Evolutionary conservation across 192 early-diverging fungal genomes (phyloP), one percentile per base, ranked within the genome.

Genomic region (Diversispora eburnea): DNA sequence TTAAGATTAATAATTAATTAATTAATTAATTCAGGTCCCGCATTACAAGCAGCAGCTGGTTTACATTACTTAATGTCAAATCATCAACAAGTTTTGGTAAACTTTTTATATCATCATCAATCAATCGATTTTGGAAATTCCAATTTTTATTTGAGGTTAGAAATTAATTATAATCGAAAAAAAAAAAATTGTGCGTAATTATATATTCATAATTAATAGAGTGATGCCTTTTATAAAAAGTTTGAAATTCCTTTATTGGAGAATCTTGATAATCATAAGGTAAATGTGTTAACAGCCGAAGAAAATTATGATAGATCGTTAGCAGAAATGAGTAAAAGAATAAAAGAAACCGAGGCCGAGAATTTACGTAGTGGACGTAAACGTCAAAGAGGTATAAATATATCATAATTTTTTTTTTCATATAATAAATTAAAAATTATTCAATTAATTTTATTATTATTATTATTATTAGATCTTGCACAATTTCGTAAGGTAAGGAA

Each of bases 11-110:
- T 47, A n/a, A 41, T 61, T 48, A 55, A 33, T 51, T 15, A 63
- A 45, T 75, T 46, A 8, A 52, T 56, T 42, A 45, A 20, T 17
- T 72, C 46, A 85, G 81, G 81, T 20, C 77, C 78, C 17, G 79
- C 77, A 22, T 60, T 85, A 9, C 84, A 85, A 60, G 81, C 84
- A 0, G 81, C 81, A 13, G 78, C 84, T 19, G 84, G 84, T 41
- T 75, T 85, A 43, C 84, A 85, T 51, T 81, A 77, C 48, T 68
- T 85, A 22, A 82, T 83, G 69, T 85, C 84, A 51, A 85, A 85
- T 71, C 84, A 85, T 73, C 80, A 85, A 49, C 84, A 83, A 65
- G 73, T 85, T 43, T 75, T 85, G 80, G 84, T 85, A 81, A 72
- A 62, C 17, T 70, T 20, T 20, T 1, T 56, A 8, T 17, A 39